Base-by-base conservation (phyloP, 768 basidiomycete species). In the Inosperma sp. region DNA sequence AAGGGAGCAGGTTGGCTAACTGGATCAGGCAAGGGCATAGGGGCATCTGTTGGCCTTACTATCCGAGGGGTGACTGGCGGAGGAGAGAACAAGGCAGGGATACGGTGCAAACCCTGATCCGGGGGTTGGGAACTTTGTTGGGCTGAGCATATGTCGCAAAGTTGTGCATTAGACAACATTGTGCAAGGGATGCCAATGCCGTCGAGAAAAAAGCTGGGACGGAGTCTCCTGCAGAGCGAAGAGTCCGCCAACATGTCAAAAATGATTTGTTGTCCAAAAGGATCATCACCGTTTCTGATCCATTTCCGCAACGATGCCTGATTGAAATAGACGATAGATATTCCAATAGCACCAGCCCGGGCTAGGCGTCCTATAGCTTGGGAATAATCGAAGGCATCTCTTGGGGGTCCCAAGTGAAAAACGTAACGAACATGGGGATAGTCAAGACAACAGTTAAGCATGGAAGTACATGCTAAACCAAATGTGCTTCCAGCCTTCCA, bases 331-430 rank as follows among this genome's bases (percentile, higher is more conserved):
- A 48, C 35, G 13, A 48, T 35, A 19, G 47, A 1, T 25, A n/a
- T n/a, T 0, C 47, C 47, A 48, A 25, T 12, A 30, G 13, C 13
- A 10, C 47, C 23, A 37, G 35, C 14, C 4, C 47, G 47, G 2
- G 47, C 47, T 7, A 19, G 4, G 2, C 47, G 47, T 23, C 47
- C 47, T n/a, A 48, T 48, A 13, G 47, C 47, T 48, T 48, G 47
- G 16, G 22, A 48, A 17, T 48, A 48, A 48, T 49, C 36, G 7
- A 49, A 22, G 7, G 10, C 35, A 13, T 49, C 48, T 16, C 48
- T 49, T 49, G 48, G 48, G 3, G 48, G 10, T 13, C 48, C 48
- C 48, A 49, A 27, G 37, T 49, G 48, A 49, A 49, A 49, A 31
- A 48, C 34, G 14, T 48, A 37, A 9, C 34, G n/a, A 27, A 48